Conservation (phyloP, 2,329 filamentous ascomycete species). For the Paecilomyces dactylethromorphus region DNA sequence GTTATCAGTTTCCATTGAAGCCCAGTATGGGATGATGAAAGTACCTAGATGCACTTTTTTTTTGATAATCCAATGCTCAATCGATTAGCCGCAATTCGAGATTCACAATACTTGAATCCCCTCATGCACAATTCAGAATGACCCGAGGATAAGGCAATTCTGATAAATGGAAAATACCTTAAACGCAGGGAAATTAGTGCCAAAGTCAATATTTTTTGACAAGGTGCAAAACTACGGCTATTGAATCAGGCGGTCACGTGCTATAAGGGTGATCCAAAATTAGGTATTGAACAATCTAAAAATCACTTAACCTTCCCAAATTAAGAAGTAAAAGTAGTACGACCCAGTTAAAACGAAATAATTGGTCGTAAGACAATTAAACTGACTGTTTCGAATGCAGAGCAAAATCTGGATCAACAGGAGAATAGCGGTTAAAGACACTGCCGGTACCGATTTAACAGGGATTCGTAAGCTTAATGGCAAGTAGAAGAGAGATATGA, state of each 20-base stretch:
- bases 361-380: not conserved
- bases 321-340: not conserved
- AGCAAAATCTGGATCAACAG: not conserved
- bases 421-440: not conserved
- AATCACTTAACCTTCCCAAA: not conserved
- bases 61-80: too few relatives aligned
- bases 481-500: not conserved
- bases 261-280: not conserved
- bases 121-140: not conserved
- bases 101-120: too few relatives aligned
- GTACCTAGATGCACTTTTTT: too few relatives aligned
- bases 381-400: not conserved
- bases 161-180: not conserved
- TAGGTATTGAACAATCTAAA: not conserved
- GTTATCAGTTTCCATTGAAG: too few relatives aligned
- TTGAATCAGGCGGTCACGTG: not conserved
- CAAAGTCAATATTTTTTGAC: not conserved
- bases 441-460: not conserved
- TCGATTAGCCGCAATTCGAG: too few relatives aligned
- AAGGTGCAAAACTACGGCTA: not conserved
- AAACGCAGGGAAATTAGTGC: not conserved
- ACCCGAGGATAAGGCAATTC: not conserved
- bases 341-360: not conserved
- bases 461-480: not conserved
- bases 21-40: too few relatives aligned